Base-by-base conservation (phyloP, 192 early-diverging fungal genomes). In the Gryganskiella cystojenkinii region DNA sequence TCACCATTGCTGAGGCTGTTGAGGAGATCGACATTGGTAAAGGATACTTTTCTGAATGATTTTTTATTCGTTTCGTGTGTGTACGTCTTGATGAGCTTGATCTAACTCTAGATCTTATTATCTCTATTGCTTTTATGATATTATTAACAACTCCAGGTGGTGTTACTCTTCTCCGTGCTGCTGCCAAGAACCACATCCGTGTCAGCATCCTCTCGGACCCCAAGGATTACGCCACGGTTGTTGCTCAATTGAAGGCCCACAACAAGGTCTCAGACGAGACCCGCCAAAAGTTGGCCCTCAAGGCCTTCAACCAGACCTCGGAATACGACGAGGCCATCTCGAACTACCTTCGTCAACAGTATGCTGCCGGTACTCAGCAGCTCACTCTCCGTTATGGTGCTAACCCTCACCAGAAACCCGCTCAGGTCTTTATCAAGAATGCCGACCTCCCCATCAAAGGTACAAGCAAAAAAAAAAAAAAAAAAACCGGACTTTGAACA, bases 331-430 rank as follows among this genome's bases (percentile, higher is more conserved):
- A 87, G 57, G 96, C 96, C 25, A 99, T 99, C 56, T 88, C 95
- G 31, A 91, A 93, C 71, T 99, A 97, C 85, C 97, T 99, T 88
- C 86, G 97, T 50, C 86, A 94, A 78, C 90, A 97, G 86, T 99
- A 98, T 60, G 87, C 91, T 30, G 88, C 90, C 25, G 85, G 90
- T 44, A 88, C 89, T 40, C 82, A 84, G 46, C 92, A 94, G 83
- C 82, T 98, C 66, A 72, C 91, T 52, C 91, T 99, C 57, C 92
- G 98, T 47, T 99, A 99, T 75, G 98, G 98, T 31, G 94, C 95
- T 56, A 99, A 99, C 86, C 98, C 98, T 37, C 97, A 99, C 86
- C 98, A 99, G 81, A 94, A 92, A 83, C 98, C 98, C 37, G 96
- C 98, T 46, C 94, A 98, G 85, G 94, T 97, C 54, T 99, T 86